Evolutionary conservation across 2,329 filamentous ascomycete species (phyloP), one percentile per base, ranked within the genome.

Genomic region (Botrytis porri): DNA sequence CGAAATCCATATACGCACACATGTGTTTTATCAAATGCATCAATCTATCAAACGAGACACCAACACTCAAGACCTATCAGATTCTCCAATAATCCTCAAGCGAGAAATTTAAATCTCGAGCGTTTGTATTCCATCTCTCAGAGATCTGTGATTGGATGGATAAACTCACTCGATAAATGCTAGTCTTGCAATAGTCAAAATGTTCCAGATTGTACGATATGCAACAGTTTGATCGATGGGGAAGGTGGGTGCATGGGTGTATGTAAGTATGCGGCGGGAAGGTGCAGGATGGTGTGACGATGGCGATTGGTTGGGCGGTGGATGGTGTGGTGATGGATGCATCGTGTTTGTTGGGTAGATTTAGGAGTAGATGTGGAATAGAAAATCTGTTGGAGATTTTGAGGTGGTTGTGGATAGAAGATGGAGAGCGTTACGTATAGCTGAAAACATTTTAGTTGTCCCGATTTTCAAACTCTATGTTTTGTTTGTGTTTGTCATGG

Each of bases 131-230:
- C 14, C 35, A 41, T 8, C 25, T 29, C 60, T 39, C 22, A 12
- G 25, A 29, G 39, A 20, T 10, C 25, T 63, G 25, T 10, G 25
- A 41, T 41, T 63, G 60, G 60, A 43, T 43, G 61, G 37, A 43
- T 63, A 63, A 32, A 43, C 3, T 22, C 4, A 2, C 4, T 63
- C n/a, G 22, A 18, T 29, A 9, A 18, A n/a, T 63, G 39, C 39
- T 20, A 20, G 25, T 20, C 61, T 18, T 10, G 61, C 39, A 41
- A 18, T 39, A 64, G 41, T 39, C 16, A 54, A 66, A 29, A 54
- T 54, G 45, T 66, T 66, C 64, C 64, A 66, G 45, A 66, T 66
- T 35, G 4, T 54, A n/a, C 8, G 64, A 66, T 66, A 54, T 66
- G 64, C 45, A 66, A 54, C 64, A 54, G 22, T 20, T 54, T 35